Conservation (phyloP, 495 filamentous ascomycete genomes). For the Penicillium coffeae region DNA sequence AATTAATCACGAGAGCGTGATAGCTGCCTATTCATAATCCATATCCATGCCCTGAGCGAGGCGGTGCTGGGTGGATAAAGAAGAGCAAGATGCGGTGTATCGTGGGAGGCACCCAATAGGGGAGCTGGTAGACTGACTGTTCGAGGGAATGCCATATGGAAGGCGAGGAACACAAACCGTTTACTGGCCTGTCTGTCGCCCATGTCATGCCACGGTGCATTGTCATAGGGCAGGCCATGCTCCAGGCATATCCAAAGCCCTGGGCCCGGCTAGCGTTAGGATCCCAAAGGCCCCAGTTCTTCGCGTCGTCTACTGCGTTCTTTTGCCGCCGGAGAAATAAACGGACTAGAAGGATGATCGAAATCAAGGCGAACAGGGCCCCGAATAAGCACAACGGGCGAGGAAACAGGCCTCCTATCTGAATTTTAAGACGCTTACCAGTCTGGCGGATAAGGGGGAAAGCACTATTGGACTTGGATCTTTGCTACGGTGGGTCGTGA, state of each 20-base stretch:
- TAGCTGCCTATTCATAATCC: too few species aligned
- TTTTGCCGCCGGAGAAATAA: background rate
- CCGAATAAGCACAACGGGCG: too few species aligned
- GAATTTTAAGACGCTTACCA: background rate
- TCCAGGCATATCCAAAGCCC: background rate
- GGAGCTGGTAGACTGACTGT: background rate
- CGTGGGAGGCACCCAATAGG: constrained; percentile 3
- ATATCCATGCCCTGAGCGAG: background rate
- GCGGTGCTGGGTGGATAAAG: background rate
- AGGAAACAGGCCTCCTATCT: background rate
- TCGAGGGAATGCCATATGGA: background rate
- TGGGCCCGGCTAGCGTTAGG: background rate
- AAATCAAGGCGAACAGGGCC: too few species aligned
- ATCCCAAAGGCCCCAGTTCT: background rate
- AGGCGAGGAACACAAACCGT: background rate
- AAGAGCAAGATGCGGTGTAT: constrained; percentile 8
- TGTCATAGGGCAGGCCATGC: constrained; percentile 6
- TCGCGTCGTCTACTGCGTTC: too few species aligned
- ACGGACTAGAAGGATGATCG: too few species aligned
- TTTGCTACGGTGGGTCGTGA: constrained; percentile 1
- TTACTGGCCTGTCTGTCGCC: constrained; percentile 10
- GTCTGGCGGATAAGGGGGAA: background rate
- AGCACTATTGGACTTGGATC: constrained; percentile 8
- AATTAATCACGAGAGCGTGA: background rate
- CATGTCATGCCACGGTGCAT: background rate